Base-by-base conservation (phyloP, 768 basidiomycete genomes). In the Auriscalpium orientale region DNA sequence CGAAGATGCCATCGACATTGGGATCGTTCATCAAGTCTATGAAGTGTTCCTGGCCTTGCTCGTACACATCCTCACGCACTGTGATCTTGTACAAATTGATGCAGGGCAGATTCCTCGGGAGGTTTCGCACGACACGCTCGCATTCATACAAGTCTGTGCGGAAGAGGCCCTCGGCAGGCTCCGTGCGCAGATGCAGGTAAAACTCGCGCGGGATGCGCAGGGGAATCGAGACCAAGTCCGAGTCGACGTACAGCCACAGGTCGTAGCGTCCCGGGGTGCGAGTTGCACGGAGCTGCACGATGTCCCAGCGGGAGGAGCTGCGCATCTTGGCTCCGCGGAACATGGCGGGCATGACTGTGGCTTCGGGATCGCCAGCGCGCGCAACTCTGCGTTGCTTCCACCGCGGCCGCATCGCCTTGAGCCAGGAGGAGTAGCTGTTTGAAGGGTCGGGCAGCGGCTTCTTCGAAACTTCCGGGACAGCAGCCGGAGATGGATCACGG, bases 1-100 rank as follows among this genome's bases (percentile, higher is more conserved):
- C 97, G 64, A 87, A 99, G 4, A 97, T 89, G 1, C 92, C 93
- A 63, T 98, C 93, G 9, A 98, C 91, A 65, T 90, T 92, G 0
- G 95, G 91, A 64, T 95, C 90, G 65, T 97, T 97, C 56, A 83
- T 91, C 50, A 98, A 76, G 66, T 94, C 87, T 16, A 92, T 85
- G 66, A 98, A 98, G 67, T 97, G 91, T 55, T 91, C 87, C 62
- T 91, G 87, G 34, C 87, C 89, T 34, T 89, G 83, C 34, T 87
- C 76, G 70, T 89, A 99, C 15, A 86, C 72, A 6, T 88, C 85
- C 67, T 98, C 97, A 35, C 85, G 80, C 21, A 94, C 91, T 11
- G 80, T 73, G 28, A 98, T 74, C 63, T 85, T 87, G 74, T 90
- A 95, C 1, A 99, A 76, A 68, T 97, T 84, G 52, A 76, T 76